Percentiles rank a stretch among this genome's conserved stretches.
Evolutionary conservation across 805 yeast species (phyloP).

Genomic region (Hanseniaspora taiwanica): DNA sequence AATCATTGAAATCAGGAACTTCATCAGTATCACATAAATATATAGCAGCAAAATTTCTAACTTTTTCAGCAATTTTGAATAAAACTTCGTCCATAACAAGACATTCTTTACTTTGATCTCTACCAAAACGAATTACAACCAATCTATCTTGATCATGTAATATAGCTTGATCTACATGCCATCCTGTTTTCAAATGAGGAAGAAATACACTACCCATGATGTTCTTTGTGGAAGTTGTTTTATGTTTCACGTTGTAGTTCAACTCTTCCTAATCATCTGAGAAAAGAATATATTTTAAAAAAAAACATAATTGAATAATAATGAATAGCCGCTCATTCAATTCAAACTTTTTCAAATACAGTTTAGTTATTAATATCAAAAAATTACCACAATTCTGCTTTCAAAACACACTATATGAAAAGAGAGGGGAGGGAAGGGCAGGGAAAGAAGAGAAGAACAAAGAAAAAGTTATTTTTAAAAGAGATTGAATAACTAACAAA

Average conservation of each 20-base stretch:
- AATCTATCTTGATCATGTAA: constrained; percentile 82
- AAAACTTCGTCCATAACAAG: constrained; percentile 84
- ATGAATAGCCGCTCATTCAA: too few relatives aligned
- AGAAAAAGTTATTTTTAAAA: too few relatives aligned
- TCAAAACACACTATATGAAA: too few relatives aligned
- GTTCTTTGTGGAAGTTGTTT: constrained; percentile 1
- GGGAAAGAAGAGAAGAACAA: too few relatives aligned
- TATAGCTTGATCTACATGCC: constrained; percentile 98
- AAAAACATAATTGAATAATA: too few relatives aligned
- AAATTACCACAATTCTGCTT: neutral
- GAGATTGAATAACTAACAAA: too few relatives aligned
- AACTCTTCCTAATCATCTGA: too few relatives aligned
- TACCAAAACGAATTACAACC: constrained; percentile 81
- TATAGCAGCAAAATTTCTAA: constrained; percentile 75
- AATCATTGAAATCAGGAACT: constrained; percentile 76
- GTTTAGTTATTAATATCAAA: too few relatives aligned
- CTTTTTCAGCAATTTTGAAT: constrained; percentile 66
- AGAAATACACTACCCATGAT: constrained; percentile 69
- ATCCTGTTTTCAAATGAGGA: constrained; percentile 71
- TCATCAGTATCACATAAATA: constrained; percentile 80
- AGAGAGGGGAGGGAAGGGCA: too few relatives aligned
- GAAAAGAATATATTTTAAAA: too few relatives aligned
- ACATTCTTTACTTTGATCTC: constrained; percentile 62
- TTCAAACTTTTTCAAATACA: too few relatives aligned
- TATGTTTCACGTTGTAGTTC: too few relatives aligned